Conservation (phyloP, 257 asterid species). For the Solanum rostratum region DNA sequence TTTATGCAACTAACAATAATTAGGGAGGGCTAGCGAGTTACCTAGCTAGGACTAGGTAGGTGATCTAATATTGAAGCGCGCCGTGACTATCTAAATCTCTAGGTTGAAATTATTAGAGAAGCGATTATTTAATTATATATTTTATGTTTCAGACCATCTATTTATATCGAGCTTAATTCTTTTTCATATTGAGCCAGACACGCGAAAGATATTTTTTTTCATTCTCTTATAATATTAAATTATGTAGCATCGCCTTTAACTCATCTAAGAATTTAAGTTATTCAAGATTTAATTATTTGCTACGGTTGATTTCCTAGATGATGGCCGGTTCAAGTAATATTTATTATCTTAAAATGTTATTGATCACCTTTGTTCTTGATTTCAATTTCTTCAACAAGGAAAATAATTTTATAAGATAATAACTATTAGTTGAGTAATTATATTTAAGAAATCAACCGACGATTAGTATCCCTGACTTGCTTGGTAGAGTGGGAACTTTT, state of each 20-base stretch:
- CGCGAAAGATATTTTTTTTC: background rate
- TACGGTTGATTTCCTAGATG: background rate
- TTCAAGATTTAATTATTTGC: background rate
- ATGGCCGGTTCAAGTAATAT: background rate
- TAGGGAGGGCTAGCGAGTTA: background rate
- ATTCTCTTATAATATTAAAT: background rate
- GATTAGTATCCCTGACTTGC: background rate
- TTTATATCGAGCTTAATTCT: background rate
- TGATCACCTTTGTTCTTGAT: background rate
- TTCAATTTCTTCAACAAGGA: background rate
- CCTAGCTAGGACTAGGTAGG: background rate
- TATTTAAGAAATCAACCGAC: background rate
- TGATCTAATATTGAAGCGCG: background rate
- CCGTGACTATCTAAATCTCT: background rate
- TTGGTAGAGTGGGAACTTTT: background rate
- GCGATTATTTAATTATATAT: background rate
- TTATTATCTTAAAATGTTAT: background rate
- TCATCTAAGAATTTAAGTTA: background rate
- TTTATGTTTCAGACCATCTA: background rate
- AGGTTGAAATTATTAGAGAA: background rate
- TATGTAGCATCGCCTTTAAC: background rate
- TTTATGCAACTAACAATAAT: background rate
- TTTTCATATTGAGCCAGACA: background rate
- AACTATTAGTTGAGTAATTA: background rate
- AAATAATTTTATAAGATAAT: background rate